Evolutionary conservation across 1,284 basidiomycete species (phyloP).

Genomic region (Afroboletus lepidellus): DNA sequence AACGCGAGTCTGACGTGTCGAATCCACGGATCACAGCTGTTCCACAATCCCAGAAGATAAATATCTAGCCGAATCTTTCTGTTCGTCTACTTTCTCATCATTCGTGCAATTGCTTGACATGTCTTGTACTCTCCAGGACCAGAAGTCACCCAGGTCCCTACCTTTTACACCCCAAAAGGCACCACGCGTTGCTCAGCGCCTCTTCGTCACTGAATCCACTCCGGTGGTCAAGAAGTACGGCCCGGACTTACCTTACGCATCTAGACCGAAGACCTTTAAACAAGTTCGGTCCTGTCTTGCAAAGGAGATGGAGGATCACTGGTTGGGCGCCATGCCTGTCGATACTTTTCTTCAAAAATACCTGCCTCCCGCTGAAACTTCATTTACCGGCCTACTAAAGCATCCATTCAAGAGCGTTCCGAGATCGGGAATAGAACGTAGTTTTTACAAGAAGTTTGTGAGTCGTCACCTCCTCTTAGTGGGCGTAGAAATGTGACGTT

Average conservation of each 20-base stretch:
- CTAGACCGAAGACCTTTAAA: neutral
- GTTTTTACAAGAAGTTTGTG: neutral
- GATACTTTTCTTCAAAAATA: neutral
- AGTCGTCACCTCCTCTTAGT: neutral
- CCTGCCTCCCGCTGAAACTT: neutral
- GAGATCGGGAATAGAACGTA: neutral
- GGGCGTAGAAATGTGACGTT: neutral
- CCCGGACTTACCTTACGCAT: neutral
- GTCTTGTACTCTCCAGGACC: no score
- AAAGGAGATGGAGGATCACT: neutral
- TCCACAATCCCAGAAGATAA: no score
- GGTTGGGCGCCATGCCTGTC: neutral
- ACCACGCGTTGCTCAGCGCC: no score
- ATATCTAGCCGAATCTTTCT: no score
- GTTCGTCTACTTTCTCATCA: no score
- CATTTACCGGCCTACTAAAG: neutral
- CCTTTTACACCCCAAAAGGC: no score
- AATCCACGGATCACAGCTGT: no score
- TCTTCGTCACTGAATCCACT: no score
- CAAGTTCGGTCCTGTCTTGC: neutral
- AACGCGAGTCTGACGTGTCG: no score
- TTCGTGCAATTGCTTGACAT: no score
- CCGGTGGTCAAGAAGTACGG: neutral
- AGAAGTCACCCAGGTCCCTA: no score
- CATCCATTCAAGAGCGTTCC: constrained; percentile 1